Conservation (phyloP, 2,329 filamentous ascomycete genomes). For the Claviceps sp. region DNA sequence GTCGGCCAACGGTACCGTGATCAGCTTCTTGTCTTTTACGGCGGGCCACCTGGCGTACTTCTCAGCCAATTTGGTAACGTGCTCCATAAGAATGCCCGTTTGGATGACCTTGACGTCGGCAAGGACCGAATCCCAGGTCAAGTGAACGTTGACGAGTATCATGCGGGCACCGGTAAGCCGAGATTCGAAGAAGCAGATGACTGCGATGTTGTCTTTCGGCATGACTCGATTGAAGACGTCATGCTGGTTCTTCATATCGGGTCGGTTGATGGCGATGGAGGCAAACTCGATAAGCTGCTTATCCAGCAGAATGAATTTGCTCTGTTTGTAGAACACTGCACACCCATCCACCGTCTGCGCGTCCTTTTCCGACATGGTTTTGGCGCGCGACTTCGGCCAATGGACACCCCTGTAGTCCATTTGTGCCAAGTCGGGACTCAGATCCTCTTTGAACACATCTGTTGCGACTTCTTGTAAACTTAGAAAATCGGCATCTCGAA, state of each 20-base stretch:
- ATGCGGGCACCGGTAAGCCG: conserved; percentile 77
- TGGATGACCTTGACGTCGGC: conserved; percentile 95
- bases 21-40: conserved; percentile 65
- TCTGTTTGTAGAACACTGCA: conserved; percentile 91
- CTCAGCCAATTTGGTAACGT: conserved; percentile 74
- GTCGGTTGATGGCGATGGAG: conserved; percentile 80
- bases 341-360: conserved; percentile 88
- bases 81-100: conserved; percentile 88
- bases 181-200: conserved; percentile 87
- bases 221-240: conserved; percentile 98
- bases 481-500: conserved; percentile 74
- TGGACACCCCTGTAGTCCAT: conserved; percentile 89
- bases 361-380: conserved; percentile 84
- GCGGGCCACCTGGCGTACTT: conserved; percentile 69
- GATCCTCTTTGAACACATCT: conserved; percentile 83
- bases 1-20: conserved; percentile 27
- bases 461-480: conserved; percentile 90
- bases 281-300: conserved; percentile 91
- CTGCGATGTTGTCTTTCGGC: conserved; percentile 94
- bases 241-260: conserved; percentile 93
- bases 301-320: conserved; percentile 86
- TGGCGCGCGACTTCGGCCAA: conserved; percentile 78
- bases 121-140: conserved; percentile 85
- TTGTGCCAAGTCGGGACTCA: conserved; percentile 73
- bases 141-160: conserved; percentile 86